Evolutionary conservation across 164 flowering plant genomes (phyloP), one percentile per base, ranked within the genome.

Genomic region (Liquidambar formosana): DNA sequence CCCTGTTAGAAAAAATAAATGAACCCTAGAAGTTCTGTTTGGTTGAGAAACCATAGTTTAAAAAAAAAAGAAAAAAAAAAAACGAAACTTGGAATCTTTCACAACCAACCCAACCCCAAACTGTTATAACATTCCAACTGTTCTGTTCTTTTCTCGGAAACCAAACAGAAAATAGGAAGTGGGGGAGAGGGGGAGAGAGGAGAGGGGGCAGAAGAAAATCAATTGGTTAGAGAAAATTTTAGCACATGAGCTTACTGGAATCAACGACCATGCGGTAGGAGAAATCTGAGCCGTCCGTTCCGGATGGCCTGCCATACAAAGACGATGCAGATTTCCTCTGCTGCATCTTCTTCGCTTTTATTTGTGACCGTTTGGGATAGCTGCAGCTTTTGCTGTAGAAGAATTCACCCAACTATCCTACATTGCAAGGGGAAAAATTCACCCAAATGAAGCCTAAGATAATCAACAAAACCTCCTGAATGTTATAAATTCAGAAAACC

Each of bases 241-340:
- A 47, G 25, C 3, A 8, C 27, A 33, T 6, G 21, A 44, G 66
- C 86, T 69, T 81, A 94, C 98, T 84, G 54, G 92, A 81, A 68
- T 92, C 98, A 51, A 94, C 96, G 63, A 92, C 91, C 98, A 94
- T 94, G 60, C 98, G 94, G 57, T 89, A 94, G n/a, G 97, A 92
- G 81, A 83, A 94, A 82, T 94, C 97, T 9, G 97, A 94, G 62
- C 98, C 98, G 51, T 94, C 98, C 0, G 98, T 94, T 66, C 98
- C 98, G 1, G 85, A 78, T 6, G 97, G 98, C 71, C 98, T 77
- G 26, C 90, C 88, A 18, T 68, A 68, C 10, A 22, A 5, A 19
- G 64, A 48, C 1, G 71, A 38, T 6, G 73, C 72, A 1, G 88
- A 48, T 63, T 69, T 81, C 63, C 97, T 83, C 75, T 79, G 89